Evolutionary conservation across 2,329 filamentous ascomycete species (phyloP).

Genomic region (Aspergillus glaucus): DNA sequence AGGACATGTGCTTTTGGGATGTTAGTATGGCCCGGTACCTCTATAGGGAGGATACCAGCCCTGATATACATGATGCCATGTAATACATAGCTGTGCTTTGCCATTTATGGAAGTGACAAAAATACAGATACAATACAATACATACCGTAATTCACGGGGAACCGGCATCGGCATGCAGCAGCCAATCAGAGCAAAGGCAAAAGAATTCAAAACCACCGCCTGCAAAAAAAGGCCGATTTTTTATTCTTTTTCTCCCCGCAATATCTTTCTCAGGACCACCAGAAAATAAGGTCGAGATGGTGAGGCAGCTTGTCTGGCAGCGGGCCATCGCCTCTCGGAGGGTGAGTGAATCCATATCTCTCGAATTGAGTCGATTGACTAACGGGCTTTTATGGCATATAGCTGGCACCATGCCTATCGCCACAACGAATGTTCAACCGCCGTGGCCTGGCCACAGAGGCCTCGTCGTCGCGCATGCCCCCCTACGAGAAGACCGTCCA

Average conservation of each 20-base stretch:
- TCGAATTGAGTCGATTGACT: constrained; percentile 3
- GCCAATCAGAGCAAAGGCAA: constrained; percentile 1
- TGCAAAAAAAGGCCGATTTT: not conserved
- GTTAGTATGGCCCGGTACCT: not conserved
- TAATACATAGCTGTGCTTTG: not conserved
- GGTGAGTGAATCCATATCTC: constrained; percentile 20
- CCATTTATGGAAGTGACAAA: not conserved
- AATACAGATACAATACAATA: not conserved
- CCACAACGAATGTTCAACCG: constrained; percentile 22
- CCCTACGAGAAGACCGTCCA: constrained; percentile 77
- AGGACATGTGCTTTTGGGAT: not conserved
- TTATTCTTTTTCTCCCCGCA: not conserved
- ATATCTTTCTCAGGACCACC: not conserved
- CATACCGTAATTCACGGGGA: not conserved
- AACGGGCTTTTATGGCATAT: not conserved
- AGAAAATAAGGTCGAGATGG: constrained; percentile 18
- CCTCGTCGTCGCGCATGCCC: constrained; percentile 53
- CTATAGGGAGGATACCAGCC: not conserved
- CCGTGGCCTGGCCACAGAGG: constrained; percentile 34
- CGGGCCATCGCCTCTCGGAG: constrained; percentile 31
- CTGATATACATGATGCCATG: not conserved
- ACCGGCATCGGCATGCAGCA: not conserved
- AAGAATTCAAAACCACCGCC: not conserved
- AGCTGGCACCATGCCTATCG: constrained; percentile 31
- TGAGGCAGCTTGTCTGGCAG: constrained; percentile 36